Conservation (phyloP, 768 basidiomycete genomes). For the Serendipita sp. region DNA sequence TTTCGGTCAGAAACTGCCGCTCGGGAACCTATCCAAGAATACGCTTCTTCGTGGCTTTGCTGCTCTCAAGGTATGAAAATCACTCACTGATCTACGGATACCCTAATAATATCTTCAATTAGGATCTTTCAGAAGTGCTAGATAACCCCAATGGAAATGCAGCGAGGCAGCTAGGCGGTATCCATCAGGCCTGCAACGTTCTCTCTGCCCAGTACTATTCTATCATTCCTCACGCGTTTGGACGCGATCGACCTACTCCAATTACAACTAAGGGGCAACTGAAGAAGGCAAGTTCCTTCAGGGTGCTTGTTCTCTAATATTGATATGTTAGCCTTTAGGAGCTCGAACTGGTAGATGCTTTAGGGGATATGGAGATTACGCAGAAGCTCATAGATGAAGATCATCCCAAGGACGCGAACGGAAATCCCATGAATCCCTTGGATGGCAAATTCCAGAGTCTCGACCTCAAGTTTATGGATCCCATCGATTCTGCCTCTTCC, state of each 20-base stretch:
- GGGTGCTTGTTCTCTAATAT: slow-evolving; percentile 14
- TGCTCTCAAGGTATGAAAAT: slow-evolving; percentile 32
- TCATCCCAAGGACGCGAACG: slow-evolving; percentile 26
- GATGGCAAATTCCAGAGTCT: slow-evolving; percentile 41
- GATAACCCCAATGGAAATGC: slow-evolving; percentile 27
- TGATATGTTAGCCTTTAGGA: slow-evolving; percentile 23
- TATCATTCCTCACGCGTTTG: slow-evolving; percentile 49
- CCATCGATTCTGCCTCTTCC: slow-evolving; percentile 24
- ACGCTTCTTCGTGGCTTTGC: slow-evolving; percentile 45
- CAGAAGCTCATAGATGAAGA: slow-evolving; percentile 35
- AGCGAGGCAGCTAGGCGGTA: slow-evolving; percentile 25
- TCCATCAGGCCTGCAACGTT: slow-evolving; percentile 27
- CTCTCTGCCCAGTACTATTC: slow-evolving; percentile 43
- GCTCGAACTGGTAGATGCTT: slow-evolving; percentile 46
- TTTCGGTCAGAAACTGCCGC: slow-evolving; percentile 34
- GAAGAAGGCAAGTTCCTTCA: slow-evolving; percentile 24
- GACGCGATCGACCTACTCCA: slow-evolving; percentile 29
- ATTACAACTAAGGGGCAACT: slow-evolving; percentile 27
- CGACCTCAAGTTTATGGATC: slow-evolving; percentile 35
- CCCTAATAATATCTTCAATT: neutral
- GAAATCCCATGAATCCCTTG: slow-evolving; percentile 37
- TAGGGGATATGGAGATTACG: slow-evolving; percentile 53
- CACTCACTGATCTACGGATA: slow-evolving; percentile 7
- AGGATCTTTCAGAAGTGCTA: slow-evolving; percentile 40
- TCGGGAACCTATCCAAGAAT: slow-evolving; percentile 45